These are phyloP conservation scores for Fusarium globosum DNA, from an alignment of 2,329 filamentous ascomycete species.

Conservation along the genomic window DNA sequence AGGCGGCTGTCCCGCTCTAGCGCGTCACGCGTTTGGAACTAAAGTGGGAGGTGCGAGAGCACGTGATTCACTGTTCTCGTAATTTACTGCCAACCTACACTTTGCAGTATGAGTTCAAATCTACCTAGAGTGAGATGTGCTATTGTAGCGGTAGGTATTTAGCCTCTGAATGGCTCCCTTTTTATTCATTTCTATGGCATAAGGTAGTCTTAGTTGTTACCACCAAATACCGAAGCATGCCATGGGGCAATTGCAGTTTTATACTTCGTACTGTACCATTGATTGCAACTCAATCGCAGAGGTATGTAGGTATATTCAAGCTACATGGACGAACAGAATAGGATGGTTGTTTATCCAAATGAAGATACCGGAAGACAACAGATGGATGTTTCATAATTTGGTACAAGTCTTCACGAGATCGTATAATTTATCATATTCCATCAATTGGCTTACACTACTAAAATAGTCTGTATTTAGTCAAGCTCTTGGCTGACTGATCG, in stretches of 20 bases:
- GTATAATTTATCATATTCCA: neutral
- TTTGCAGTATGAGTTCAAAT: neutral
- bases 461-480: neutral
- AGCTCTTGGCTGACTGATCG: neutral
- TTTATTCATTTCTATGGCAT: neutral
- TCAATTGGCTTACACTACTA: neutral
- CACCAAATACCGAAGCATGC: neutral
- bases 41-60: conserved; percentile 45
- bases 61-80: conserved; percentile 38
- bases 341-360: neutral
- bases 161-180: neutral
- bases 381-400: neutral
- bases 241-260: neutral
- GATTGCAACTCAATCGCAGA: neutral
- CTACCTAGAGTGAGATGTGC: neutral
- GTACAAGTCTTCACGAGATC: neutral
- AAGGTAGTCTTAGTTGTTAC: neutral
- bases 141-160: neutral
- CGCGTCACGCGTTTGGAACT: conserved; percentile 51
- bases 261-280: neutral
- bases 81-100: neutral
- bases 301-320: neutral
- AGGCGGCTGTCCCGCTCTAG: conserved; percentile 30
- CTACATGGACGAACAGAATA: neutral
- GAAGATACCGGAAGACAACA: neutral